phyloP scores from a whole-genome alignment of 2,329 filamentous ascomycete species.

The Calonectria montana region DNA sequence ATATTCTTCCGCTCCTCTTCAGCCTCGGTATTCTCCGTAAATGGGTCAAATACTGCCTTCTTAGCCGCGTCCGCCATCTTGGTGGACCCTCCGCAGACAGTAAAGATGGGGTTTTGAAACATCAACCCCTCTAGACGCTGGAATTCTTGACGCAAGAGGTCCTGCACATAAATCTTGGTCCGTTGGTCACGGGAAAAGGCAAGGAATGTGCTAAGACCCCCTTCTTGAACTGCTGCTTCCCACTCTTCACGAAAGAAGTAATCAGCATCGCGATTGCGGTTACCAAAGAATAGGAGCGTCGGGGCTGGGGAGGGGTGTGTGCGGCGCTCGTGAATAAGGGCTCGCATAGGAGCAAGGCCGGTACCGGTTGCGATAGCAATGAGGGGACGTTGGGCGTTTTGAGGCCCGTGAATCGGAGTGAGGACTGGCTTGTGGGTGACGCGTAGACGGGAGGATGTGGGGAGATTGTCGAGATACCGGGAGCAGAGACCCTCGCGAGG shows the following conservation, averaged over 20 bases:
- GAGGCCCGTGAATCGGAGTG: slow-evolving; percentile 53
- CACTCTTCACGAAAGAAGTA: slow-evolving; percentile 88
- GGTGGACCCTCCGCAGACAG: slow-evolving; percentile 67
- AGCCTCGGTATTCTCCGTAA: slow-evolving; percentile 51
- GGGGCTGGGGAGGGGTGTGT: slow-evolving; percentile 45
- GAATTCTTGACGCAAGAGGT: slow-evolving; percentile 60
- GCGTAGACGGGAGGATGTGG: slow-evolving; percentile 66
- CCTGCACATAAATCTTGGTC: slow-evolving; percentile 67
- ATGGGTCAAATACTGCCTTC: slow-evolving; percentile 61
- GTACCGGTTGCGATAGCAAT: slow-evolving; percentile 88
- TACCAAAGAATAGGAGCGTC: slow-evolving; percentile 83
- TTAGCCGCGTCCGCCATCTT: slow-evolving; percentile 69
- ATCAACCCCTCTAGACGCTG: slow-evolving; percentile 48
- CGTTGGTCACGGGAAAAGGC: slow-evolving; percentile 62
- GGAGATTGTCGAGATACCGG: slow-evolving; percentile 79
- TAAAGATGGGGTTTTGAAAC: slow-evolving; percentile 57
- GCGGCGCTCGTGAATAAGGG: slow-evolving; percentile 81
- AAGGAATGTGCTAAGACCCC: slow-evolving; percentile 49
- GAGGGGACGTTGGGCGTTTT: slow-evolving; percentile 63
- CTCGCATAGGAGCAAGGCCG: slow-evolving; percentile 85
- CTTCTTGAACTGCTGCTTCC: slow-evolving; percentile 50
- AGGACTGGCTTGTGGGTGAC: slow-evolving; percentile 67
- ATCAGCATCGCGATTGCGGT: slow-evolving; percentile 78
- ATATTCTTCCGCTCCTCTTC: slow-evolving; percentile 53
- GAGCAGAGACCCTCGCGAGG: slow-evolving; percentile 91